phyloP scores from a whole-genome alignment of 1,284 basidiomycete genomes.

The Schizopora paradoxa region DNA sequence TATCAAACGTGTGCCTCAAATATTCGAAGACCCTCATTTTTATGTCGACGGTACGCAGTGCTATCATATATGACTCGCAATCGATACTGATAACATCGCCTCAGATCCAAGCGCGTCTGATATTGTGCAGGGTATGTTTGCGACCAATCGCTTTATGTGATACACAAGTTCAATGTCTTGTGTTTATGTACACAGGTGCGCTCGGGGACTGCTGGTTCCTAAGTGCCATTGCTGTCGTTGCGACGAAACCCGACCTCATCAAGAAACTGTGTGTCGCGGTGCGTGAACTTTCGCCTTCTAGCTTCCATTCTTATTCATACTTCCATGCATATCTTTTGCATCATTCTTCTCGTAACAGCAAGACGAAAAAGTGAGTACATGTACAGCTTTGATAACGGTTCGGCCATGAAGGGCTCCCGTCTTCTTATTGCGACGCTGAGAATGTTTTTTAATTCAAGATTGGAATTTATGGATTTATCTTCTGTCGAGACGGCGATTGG shows the following conservation, averaged over 20 bases:
- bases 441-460: no score
- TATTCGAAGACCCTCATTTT: slow-evolving; percentile 41
- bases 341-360: slow-evolving; percentile 28
- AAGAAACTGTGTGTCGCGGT: slow-evolving; percentile 48
- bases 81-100: neutral
- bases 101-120: slow-evolving; percentile 24
- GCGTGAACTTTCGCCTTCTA: slow-evolving; percentile 18
- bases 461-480: slow-evolving; percentile 54
- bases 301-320: neutral
- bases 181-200: neutral
- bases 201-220: slow-evolving; percentile 48
- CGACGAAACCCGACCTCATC: slow-evolving; percentile 35
- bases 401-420: neutral
- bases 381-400: no score
- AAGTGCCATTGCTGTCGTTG: slow-evolving; percentile 40
- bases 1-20: slow-evolving; percentile 38
- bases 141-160: neutral
- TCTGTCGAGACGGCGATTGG: slow-evolving; percentile 41
- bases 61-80: slow-evolving; percentile 14
- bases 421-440: neutral
- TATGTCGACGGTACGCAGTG: slow-evolving; percentile 35
- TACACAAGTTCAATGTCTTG: neutral
- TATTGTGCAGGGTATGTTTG: slow-evolving; percentile 35
- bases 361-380: slow-evolving; percentile 31
- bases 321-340: no score